These are phyloP conservation scores for Pleurotus cornucopiae DNA, from an alignment of 768 basidiomycete species.

Conservation along the genomic window DNA sequence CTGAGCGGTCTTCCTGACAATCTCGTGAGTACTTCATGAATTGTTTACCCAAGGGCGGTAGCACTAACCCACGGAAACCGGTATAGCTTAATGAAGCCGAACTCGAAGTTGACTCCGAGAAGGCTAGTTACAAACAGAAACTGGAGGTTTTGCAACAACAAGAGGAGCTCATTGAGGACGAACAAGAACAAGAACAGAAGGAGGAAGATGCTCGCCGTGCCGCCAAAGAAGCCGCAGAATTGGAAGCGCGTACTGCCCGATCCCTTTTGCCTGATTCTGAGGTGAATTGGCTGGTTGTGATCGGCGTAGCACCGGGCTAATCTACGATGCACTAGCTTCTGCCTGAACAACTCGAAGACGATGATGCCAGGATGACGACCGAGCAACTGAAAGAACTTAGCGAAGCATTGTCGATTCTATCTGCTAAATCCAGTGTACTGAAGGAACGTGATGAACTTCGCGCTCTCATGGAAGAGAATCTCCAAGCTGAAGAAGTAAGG, in stretches of 20 bases:
- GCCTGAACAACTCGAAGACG: slow-evolving; percentile 54
- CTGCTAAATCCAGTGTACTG: slow-evolving; percentile 90
- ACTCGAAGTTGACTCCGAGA: slow-evolving; percentile 90
- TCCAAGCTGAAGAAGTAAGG: slow-evolving; percentile 79
- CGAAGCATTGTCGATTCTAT: slow-evolving; percentile 86
- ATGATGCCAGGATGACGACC: slow-evolving; percentile 92
- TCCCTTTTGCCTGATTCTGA: slow-evolving; percentile 86
- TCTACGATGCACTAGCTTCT: slow-evolving; percentile 43
- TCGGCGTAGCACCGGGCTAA: too few species aligned
- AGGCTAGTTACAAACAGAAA: slow-evolving; percentile 96
- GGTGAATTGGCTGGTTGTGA: slow-evolving; percentile 34
- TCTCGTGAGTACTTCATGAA: slow-evolving; percentile 51
- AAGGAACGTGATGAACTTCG: slow-evolving; percentile 94
- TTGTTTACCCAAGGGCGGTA: not conserved
- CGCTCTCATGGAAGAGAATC: slow-evolving; percentile 90
- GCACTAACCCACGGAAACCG: slow-evolving; percentile 2
- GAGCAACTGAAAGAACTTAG: slow-evolving; percentile 94
- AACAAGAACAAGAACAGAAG: slow-evolving; percentile 96
- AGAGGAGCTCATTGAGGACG: slow-evolving; percentile 98
- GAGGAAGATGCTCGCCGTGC: slow-evolving; percentile 89
- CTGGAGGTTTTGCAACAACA: slow-evolving; percentile 97
- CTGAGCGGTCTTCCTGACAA: slow-evolving; percentile 92
- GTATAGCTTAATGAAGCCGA: slow-evolving; percentile 92
- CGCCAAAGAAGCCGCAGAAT: slow-evolving; percentile 74
- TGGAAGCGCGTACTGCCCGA: slow-evolving; percentile 75